These are phyloP conservation scores for Ophiostoma piceae DNA, from an alignment of 2,329 filamentous ascomycete species.

Conservation along the genomic window DNA sequence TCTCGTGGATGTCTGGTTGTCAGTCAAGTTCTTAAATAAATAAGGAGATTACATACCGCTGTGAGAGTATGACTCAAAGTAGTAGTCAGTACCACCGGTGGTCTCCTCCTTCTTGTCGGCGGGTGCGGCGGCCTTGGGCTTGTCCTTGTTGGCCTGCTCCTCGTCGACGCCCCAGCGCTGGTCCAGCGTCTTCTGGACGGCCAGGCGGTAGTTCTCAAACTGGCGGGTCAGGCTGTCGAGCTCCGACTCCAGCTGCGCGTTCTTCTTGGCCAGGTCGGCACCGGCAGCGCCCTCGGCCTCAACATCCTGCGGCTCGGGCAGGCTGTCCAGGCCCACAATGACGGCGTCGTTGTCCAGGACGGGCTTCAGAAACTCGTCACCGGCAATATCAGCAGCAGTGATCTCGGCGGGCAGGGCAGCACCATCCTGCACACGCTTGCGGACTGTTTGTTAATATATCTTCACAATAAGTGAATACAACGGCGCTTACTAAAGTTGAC, in stretches of 20 bases:
- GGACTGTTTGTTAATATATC: conserved; percentile 42
- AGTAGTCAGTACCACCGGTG: conserved; percentile 42
- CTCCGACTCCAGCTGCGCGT: conserved; percentile 55
- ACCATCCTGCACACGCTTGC: conserved; percentile 43
- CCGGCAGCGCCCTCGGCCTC: not conserved
- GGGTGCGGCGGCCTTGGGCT: conserved; percentile 11
- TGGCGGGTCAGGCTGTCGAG: conserved; percentile 54
- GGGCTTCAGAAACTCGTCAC: conserved; percentile 77
- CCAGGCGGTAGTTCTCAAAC: conserved; percentile 59
- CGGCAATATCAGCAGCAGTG: conserved; percentile 57
- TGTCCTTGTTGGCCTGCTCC: conserved; percentile 37
- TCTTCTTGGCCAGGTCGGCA: conserved; percentile 41
- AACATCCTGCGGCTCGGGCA: conserved; percentile 39
- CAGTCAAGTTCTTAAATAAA: not conserved
- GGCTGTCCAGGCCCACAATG: conserved; percentile 79
- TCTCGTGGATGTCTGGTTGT: conserved; percentile 75
- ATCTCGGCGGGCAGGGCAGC: conserved; percentile 52
- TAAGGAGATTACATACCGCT: conserved; percentile 45
- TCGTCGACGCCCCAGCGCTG: conserved; percentile 56
- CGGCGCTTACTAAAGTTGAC: conserved; percentile 59
- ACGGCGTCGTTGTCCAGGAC: conserved; percentile 84
- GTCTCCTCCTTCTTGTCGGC: conserved; percentile 28
- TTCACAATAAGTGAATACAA: too few relatives aligned
- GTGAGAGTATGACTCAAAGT: conserved; percentile 58
- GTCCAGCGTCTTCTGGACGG: conserved; percentile 62